Base-by-base conservation (phyloP, 805 yeast genomes). In the Cyberlindnera bimundalis region DNA sequence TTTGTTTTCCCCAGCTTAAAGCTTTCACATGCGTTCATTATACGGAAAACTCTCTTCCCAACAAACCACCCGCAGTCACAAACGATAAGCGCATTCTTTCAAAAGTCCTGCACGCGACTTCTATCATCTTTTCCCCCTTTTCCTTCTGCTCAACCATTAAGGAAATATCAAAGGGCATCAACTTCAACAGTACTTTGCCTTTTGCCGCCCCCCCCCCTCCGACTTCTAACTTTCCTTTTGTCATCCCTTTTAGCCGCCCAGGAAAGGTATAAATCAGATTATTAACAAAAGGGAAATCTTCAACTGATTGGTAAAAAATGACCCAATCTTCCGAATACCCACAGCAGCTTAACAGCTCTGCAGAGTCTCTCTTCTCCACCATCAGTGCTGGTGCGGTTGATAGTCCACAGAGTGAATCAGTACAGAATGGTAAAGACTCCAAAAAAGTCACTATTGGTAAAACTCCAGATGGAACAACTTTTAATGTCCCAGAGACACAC, bases 401-500 rank as follows among this genome's bases (percentile, higher is more conserved):
- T 17, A 20, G 36, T 19, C 39, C 39, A n/a, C 29, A 23, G 25
- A 23, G 25, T 8, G 25, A 11, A n/a, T n/a, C n/a, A n/a, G n/a
- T n/a, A n/a, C n/a, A 29, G 13, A 30, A 10, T 5, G 16, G 4
- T 7, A 12, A 30, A 6, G n/a, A 15, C 7, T 13, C 4, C 8
- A 29, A 35, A 18, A 35, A 29, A 11, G 27, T 30, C 5, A 25
- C 34, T 12, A 40, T 50, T 13, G 60, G 60, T 8, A 48, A 44
- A 18, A 56, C 60, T 6, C 42, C 66, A 7, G 55, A 64, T 16
- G 65, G 62, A 12, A 46, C 46, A 3, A 48, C 48, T 3, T 67
- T 67, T 35, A 39, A 48, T 5, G 68, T 68, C 1, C 71, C 71
- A 11, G 53, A 74, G 50, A 86, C 95, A 23, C 83, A 81, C 53